Conservation (phyloP, 2,329 filamentous ascomycete genomes). For the Hypoxylon sp. region DNA sequence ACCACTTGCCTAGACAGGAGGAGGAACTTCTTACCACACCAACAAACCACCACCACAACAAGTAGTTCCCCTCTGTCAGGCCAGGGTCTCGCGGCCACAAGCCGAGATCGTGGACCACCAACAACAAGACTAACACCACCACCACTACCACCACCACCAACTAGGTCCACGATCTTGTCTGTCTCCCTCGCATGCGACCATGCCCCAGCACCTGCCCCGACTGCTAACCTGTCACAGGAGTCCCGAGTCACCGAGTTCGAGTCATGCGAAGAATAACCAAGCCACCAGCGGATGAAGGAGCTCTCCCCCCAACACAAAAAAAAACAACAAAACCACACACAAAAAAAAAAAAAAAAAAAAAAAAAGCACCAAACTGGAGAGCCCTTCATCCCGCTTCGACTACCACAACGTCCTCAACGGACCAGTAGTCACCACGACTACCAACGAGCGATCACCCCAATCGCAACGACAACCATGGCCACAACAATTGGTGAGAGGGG, state of each 20-base stretch:
- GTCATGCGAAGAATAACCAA: neutral
- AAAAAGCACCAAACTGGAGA: neutral
- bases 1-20: neutral
- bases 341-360: slow-evolving; percentile 8
- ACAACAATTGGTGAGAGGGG: neutral
- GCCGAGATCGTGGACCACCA: neutral
- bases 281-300: neutral
- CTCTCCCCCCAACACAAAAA: slow-evolving; percentile 5
- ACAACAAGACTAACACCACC: neutral
- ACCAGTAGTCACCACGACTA: too few species aligned
- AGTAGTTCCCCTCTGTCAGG: neutral
- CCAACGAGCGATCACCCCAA: neutral
- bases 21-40: neutral
- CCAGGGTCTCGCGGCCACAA: neutral
- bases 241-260: slow-evolving; percentile 3
- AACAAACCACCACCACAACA: neutral
- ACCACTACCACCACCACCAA: neutral
- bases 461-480: neutral
- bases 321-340: slow-evolving; percentile 1
- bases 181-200: neutral
- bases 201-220: neutral
- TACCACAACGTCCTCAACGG: neutral
- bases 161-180: neutral
- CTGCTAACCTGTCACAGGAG: neutral
- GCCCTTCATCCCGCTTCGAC: neutral